These are phyloP conservation scores for Colletotrichum eleusines DNA, from an alignment of 2,329 filamentous ascomycete species.

Conservation along the genomic window DNA sequence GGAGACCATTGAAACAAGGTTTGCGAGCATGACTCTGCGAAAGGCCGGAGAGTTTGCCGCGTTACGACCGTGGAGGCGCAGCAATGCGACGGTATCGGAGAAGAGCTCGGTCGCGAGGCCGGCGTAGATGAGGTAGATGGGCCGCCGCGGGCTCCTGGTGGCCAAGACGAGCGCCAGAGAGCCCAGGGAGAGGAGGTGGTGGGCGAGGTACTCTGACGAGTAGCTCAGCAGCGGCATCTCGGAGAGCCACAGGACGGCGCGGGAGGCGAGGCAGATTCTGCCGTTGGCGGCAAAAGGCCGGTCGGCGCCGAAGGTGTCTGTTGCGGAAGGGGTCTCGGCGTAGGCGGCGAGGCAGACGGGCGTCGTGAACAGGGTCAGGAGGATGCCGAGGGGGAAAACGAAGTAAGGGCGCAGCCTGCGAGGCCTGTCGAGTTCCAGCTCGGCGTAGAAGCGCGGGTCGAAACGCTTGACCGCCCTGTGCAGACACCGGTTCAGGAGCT, in stretches of 20 bases:
- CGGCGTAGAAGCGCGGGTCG: slow-evolving; percentile 15
- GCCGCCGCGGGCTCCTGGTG: background rate
- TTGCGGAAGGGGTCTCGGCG: slow-evolving; percentile 1
- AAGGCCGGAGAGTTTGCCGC: background rate
- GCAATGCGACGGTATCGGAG: slow-evolving; percentile 22
- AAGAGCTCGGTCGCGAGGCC: slow-evolving; percentile 40
- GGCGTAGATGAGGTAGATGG: slow-evolving; percentile 36
- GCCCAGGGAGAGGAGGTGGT: slow-evolving; percentile 38
- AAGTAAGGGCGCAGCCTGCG: slow-evolving; percentile 25
- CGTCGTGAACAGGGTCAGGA: slow-evolving; percentile 23
- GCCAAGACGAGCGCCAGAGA: slow-evolving; percentile 19
- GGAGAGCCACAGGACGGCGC: slow-evolving; percentile 38
- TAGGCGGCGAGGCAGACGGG: slow-evolving; percentile 34
- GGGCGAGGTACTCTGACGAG: slow-evolving; percentile 34
- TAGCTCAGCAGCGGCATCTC: slow-evolving; percentile 38
- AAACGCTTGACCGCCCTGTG: background rate
- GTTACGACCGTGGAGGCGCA: slow-evolving; percentile 24
- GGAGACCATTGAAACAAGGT: background rate
- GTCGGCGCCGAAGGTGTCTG: slow-evolving; percentile 1
- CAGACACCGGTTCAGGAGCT: background rate
- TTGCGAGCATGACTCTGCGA: slow-evolving; percentile 1
- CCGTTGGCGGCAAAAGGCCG: slow-evolving; percentile 10
- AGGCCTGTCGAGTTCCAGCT: slow-evolving; percentile 5
- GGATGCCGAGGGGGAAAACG: slow-evolving; percentile 39
- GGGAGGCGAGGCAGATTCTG: slow-evolving; percentile 34